Evolutionary conservation across 352 stramenopile species (phyloP), one percentile per base, ranked within the genome.

Genomic region (Globisporangium yorkense): DNA sequence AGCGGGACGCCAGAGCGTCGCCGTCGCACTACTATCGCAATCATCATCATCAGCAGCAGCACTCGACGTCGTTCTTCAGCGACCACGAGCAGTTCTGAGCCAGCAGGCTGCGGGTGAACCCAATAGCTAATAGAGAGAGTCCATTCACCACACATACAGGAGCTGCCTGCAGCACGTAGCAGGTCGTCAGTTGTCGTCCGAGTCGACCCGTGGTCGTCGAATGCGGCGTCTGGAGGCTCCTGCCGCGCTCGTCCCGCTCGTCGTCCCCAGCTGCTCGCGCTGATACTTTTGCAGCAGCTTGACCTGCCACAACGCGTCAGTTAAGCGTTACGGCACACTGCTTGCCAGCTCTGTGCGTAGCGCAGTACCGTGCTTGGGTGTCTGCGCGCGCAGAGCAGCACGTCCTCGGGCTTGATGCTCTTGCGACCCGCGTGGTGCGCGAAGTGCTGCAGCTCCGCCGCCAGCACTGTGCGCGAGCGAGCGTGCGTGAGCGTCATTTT

Each of bases 381-480:
- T 62, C 87, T 88, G n/a, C 81, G 61, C 21, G 81, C 73, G 46
- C 78, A 78, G 20, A 91, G 69, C 37, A 75, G 59, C 43, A 91
- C 77, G 56, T 91, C 81, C 54, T 91, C 81, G 2, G 73, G 54
- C 44, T 91, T 91, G 53, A 91, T 87, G 33, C 84, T 71, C 57
- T 88, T 89, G 35, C 75, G 75, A 40, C 82, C 87, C 13, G 75
- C 78, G 55, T 91, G 81, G 47, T 72, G 67, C 15, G 81, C 79
- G 56, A 91, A 91, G 49, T 87, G 81, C 61, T 91, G 81, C 57
- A 91, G 60, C 59, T 91, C 81, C 16, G 71, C 85, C 24, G 81
- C 81, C 62, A 89, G 71, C 54, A 91, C 81, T 91, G 49, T 5
- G 9, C 27, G 37, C 18, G 51, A 2, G 18, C 1, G 24, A 2